Base-by-base conservation (phyloP, 192 early-diverging fungal genomes). In the Rhizoclosmatium sp. region DNA sequence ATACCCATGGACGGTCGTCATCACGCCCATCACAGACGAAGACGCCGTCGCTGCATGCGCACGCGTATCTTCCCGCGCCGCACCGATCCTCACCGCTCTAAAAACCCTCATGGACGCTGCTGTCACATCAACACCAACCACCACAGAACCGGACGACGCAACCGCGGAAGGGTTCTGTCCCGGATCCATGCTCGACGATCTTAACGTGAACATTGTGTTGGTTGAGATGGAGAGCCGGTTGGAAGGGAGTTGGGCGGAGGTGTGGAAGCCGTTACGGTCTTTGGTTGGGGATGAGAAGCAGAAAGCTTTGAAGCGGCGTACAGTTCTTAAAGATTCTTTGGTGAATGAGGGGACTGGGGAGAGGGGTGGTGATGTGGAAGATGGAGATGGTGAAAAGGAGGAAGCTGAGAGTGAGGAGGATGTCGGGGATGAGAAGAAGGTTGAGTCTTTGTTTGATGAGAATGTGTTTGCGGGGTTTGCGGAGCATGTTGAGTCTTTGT, bases 1-100 rank as follows among this genome's bases (percentile, higher is more conserved):
- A 21, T 75, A 75, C 42, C 72, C 72, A 39, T 75, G 72, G 72
- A 31, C 40, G 5, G 72, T 75, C 40, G 41, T 75, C 41, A 14
- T 56, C 5, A 40, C 41, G 14, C 14, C 46, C 12, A 44, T 47
- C 14, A 44, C 69, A 14, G 49, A 40, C 9, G 51, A 44, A n/a
- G 21, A 62, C 7, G 60, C 51, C 51, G 51, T 54, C 16, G 51
- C 5, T 12, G 51, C 51, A 16, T 54, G 51, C 16, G 1, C 5
- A 54, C 51, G 51, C 5, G 51, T 16, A 16, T 12, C 9, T 12
- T 7, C 5, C 16, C 51, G 51, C 16, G 51, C 51, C 5, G 51
- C 1, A 16, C 9, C 5, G 5, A 54, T 54, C 16, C 51, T 54
- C 51, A 54, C 0, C 0, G 16, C 9, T 16, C 5, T 54, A 12